Conservation (phyloP, 2,329 filamentous ascomycete species). For the Thermothelomyces thermophilus region DNA sequence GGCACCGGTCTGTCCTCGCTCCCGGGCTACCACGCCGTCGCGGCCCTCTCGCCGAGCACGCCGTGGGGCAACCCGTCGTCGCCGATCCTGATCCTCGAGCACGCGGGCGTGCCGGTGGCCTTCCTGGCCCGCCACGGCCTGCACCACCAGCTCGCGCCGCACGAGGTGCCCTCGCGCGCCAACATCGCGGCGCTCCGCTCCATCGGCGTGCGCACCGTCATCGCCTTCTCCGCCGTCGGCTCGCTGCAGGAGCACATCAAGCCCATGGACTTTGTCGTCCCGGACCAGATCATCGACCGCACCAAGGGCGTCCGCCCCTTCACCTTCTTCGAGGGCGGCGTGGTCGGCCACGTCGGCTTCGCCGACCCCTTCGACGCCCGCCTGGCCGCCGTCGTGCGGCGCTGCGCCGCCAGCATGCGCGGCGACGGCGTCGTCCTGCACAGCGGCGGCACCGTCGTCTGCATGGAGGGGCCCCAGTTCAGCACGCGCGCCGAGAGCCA, state of each 20-base stretch:
- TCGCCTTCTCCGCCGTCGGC: conserved; percentile 93
- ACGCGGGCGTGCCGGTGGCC: conserved; percentile 74
- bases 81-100: conserved; percentile 80
- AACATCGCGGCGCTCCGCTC: conserved; percentile 96
- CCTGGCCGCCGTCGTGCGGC: conserved; percentile 68
- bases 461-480: conserved; percentile 99
- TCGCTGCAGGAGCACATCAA: conserved; percentile 87
- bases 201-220: conserved; percentile 81
- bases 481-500: conserved; percentile 92
- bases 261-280: conserved; percentile 93
- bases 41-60: conserved; percentile 67
- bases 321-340: conserved; percentile 89
- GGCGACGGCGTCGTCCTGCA: conserved; percentile 83
- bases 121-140: conserved; percentile 91
- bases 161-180: conserved; percentile 89
- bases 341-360: conserved; percentile 92
- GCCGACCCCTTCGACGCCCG: conserved; percentile 86
- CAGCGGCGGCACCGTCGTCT: conserved; percentile 76
- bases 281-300: conserved; percentile 94
- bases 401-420: conserved; percentile 67
- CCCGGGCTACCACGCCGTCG: conserved; percentile 78
- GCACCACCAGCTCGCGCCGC: conserved; percentile 83
- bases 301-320: conserved; percentile 92
- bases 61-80: conserved; percentile 80
- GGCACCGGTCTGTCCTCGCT: conserved; percentile 88